These are phyloP conservation scores for Epichloe sibirici DNA, from an alignment of 2,329 filamentous ascomycete genomes.

Conservation along the genomic window DNA sequence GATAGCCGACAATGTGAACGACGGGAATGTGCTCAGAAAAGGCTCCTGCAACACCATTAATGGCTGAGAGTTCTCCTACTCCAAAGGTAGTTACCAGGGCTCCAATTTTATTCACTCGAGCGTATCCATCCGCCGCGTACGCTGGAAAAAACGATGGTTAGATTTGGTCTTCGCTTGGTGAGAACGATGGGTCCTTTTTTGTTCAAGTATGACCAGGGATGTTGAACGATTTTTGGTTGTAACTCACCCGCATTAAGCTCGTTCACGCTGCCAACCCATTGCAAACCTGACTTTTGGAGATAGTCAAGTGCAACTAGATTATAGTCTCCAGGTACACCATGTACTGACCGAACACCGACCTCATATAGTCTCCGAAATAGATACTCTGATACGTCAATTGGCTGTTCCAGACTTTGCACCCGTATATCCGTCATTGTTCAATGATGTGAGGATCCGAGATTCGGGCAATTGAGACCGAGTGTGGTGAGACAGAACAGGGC, in stretches of 20 bases:
- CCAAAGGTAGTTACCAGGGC: slow-evolving; percentile 67
- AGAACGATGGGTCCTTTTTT: background rate
- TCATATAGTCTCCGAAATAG: slow-evolving; percentile 53
- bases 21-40: slow-evolving; percentile 62
- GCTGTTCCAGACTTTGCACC: slow-evolving; percentile 31
- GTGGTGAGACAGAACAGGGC: background rate
- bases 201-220: background rate
- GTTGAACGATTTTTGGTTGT: background rate
- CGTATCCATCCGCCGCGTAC: slow-evolving; percentile 73
- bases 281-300: slow-evolving; percentile 42
- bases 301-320: slow-evolving; percentile 60
- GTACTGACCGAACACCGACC: slow-evolving; percentile 51
- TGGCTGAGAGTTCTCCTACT: slow-evolving; percentile 60
- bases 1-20: slow-evolving; percentile 52
- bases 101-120: slow-evolving; percentile 56
- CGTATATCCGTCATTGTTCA: slow-evolving; percentile 25
- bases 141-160: slow-evolving; percentile 27
- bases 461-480: background rate
- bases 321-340: slow-evolving; percentile 62
- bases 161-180: background rate
- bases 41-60: slow-evolving; percentile 63
- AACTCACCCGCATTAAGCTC: slow-evolving; percentile 57
- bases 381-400: slow-evolving; percentile 53
- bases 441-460: background rate
- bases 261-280: slow-evolving; percentile 59